A percentile compares a stretch with the other conserved stretches of the same genome.
phyloP scores from a whole-genome alignment of 2,329 filamentous ascomycete genomes.

The Neonectria punicea region DNA sequence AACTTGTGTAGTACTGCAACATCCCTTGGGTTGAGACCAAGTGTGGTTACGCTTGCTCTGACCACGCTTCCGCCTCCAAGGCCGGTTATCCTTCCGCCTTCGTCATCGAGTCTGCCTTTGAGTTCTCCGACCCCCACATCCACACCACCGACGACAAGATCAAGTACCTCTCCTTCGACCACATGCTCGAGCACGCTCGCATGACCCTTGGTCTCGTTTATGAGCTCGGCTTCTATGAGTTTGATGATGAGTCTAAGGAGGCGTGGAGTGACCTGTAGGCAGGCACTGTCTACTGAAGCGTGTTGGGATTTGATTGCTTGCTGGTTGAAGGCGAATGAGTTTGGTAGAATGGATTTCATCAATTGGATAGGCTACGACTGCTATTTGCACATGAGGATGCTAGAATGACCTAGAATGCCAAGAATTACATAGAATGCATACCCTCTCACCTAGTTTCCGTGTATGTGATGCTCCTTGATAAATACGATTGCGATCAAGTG shows the following conservation, averaged over 20 bases:
- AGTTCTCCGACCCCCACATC: constrained; percentile 73
- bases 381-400: background rate
- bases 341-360: constrained; percentile 8
- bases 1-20: constrained; percentile 74
- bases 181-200: constrained; percentile 91
- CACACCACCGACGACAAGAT: constrained; percentile 77
- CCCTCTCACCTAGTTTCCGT: background rate
- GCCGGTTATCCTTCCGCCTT: constrained; percentile 80
- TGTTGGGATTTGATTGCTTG: background rate
- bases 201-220: constrained; percentile 86
- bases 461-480: background rate
- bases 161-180: constrained; percentile 81
- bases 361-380: background rate
- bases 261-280: constrained; percentile 51
- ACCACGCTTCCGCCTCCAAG: constrained; percentile 78
- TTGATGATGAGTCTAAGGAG: constrained; percentile 56
- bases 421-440: constrained; percentile 1
- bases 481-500: background rate
- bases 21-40: constrained; percentile 90
- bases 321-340: constrained; percentile 4
- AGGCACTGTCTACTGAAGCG: background rate
- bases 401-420: background rate
- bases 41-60: constrained; percentile 87
- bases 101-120: constrained; percentile 79
- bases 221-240: constrained; percentile 82